A percentile compares a stretch with the other conserved stretches of the same genome.
These are phyloP conservation scores for Fusarium sp. DNA, from an alignment of 2,329 filamentous ascomycete species.

Conservation along the genomic window DNA sequence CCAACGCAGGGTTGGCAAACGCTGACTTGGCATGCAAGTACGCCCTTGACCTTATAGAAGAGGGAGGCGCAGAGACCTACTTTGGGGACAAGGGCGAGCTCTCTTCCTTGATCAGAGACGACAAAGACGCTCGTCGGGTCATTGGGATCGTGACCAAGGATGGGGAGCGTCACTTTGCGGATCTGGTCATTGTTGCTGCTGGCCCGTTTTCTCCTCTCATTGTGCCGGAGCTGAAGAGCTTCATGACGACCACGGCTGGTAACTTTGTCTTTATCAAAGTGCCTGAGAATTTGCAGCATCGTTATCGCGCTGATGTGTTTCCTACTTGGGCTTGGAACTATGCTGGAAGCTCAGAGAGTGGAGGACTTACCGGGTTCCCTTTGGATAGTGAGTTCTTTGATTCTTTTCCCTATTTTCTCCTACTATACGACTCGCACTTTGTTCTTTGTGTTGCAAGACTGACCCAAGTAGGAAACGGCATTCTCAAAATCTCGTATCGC, in stretches of 20 bases:
- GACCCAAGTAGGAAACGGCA: not conserved
- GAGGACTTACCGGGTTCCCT: not conserved
- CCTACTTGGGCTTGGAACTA: not conserved
- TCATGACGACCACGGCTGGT: not conserved
- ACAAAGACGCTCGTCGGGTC: not conserved
- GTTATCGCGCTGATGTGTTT: not conserved
- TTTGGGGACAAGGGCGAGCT: not conserved
- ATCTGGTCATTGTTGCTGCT: not conserved
- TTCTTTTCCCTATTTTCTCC: not conserved
- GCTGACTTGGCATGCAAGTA: slow-evolving; percentile 3
- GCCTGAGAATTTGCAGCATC: not conserved
- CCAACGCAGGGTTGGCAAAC: not conserved
- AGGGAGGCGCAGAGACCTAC: not conserved
- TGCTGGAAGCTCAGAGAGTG: not conserved
- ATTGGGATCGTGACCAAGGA: not conserved
- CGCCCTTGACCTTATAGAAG: not conserved
- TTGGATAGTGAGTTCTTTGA: not conserved
- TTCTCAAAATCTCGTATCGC: slow-evolving; percentile 2
- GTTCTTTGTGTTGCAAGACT: not conserved
- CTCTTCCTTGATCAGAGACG: not conserved
- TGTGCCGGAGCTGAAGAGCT: not conserved
- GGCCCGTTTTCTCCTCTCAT: not conserved
- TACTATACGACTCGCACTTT: not conserved
- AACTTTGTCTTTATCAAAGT: not conserved
- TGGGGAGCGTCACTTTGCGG: not conserved